Evolutionary conservation across 306 rosid genomes (phyloP), one percentile per base, ranked within the genome.

Genomic region (Delonix regia): DNA sequence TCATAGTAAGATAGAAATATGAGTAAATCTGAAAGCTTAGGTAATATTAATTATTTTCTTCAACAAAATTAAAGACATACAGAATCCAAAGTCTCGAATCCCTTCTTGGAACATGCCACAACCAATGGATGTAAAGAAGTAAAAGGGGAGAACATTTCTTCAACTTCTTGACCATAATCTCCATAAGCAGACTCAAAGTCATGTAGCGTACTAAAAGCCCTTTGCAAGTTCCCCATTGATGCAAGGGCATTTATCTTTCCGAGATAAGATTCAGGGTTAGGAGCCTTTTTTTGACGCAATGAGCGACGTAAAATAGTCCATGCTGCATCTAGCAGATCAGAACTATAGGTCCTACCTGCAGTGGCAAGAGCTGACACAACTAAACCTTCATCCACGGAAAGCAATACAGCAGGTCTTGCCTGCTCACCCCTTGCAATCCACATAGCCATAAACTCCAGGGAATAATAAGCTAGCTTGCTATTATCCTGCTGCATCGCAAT

Each of bases 51-150:
- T 67, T 67, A 52, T 7, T 73, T 76, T 60, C 41, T 85, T 71
- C 34, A 24, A 68, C 48, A 57, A 77, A 78, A 53, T 41, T 74
- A 79, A 83, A 74, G 76, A 87, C 89, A 60, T 91, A 96, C 99
- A 21, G 86, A 41, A 81, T 96, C 99, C 81, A 96, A 86, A 77
- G 93, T 93, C 87, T 91, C 99, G 82, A 91, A 96, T 71, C 99
- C 98, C 83, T 85, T 91, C 85, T 86, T 90, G 81, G 93, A 88
- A 87, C 97, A 93, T 4, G 97, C 98, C 80, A 84, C 38, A 71
- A 86, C 97, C 87, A 96, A 83, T 12, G 98, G 98, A 81, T 86
- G 77, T 80, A 96, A 88, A 77, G 98, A 91, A 72, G 94, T 90
- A 77, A 96, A 96, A 48, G 99, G 99, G 73, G 92, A 93, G 85